A percentile compares a stretch with the other conserved stretches of the same genome.
Conservation (phyloP, 1,139 yeast genomes). For the Nakaseomyces glabratus region DNA sequence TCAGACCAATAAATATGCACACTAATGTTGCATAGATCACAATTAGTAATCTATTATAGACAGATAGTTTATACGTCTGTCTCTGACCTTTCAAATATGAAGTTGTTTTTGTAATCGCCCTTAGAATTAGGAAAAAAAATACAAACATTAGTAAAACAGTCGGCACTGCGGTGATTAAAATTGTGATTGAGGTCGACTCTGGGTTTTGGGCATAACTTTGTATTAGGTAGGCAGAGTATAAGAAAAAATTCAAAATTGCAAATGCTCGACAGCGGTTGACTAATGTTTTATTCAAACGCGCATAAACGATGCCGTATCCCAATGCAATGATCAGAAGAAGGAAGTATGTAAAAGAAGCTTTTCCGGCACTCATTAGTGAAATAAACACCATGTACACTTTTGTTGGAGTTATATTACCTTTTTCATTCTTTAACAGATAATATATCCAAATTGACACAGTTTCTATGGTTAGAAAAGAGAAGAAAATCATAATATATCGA, state of each 20-base stretch:
- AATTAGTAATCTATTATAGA: slow-evolving; percentile 69
- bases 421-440: slow-evolving; percentile 67
- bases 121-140: slow-evolving; percentile 64
- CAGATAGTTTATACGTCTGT: slow-evolving; percentile 75
- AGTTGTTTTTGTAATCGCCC: slow-evolving; percentile 64
- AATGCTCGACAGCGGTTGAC: slow-evolving; percentile 73
- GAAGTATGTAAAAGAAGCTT: slow-evolving; percentile 79
- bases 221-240: slow-evolving; percentile 57
- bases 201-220: slow-evolving; percentile 50
- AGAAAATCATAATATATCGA: slow-evolving; percentile 74
- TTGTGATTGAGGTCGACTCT: slow-evolving; percentile 34
- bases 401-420: slow-evolving; percentile 49
- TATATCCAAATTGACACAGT: slow-evolving; percentile 83
- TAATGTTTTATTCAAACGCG: slow-evolving; percentile 60
- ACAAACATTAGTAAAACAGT: slow-evolving; percentile 56
- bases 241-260: slow-evolving; percentile 60
- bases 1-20: slow-evolving; percentile 51
- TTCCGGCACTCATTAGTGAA: slow-evolving; percentile 65
- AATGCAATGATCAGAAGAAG: slow-evolving; percentile 70
- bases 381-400: slow-evolving; percentile 65
- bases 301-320: slow-evolving; percentile 86
- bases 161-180: slow-evolving; percentile 49
- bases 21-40: slow-evolving; percentile 58
- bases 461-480: slow-evolving; percentile 71
- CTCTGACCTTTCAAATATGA: slow-evolving; percentile 66